Conservation (phyloP, 768 basidiomycete genomes). For the Inosperma sp. region DNA sequence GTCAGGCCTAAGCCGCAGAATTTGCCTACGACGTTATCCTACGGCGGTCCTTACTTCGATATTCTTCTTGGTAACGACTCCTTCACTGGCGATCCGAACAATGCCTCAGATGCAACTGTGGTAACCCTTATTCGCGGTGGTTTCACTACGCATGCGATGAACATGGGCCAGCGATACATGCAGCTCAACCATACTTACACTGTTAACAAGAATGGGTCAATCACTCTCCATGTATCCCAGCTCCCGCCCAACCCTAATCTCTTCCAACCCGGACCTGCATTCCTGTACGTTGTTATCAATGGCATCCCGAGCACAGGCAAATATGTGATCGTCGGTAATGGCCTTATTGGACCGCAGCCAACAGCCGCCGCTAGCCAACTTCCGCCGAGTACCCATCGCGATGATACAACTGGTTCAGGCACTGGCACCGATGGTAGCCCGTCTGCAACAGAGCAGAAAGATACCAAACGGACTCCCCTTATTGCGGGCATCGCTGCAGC, state of each 20-base stretch:
- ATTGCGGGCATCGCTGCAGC: no score
- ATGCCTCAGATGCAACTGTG: conserved; percentile 66
- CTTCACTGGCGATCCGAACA: conserved; percentile 64
- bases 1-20: conserved; percentile 66
- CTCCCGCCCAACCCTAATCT: conserved; percentile 79
- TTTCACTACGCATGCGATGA: no score
- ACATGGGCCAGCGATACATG: no score
- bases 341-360: conserved; percentile 67
- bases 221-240: conserved; percentile 76
- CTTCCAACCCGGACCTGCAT: conserved; percentile 83
- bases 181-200: conserved; percentile 85
- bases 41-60: conserved; percentile 65
- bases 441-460: no score
- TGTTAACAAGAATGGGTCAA: conserved; percentile 70
- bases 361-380: conserved; percentile 39
- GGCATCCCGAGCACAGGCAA: conserved; percentile 81
- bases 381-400: no score
- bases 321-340: conserved; percentile 73
- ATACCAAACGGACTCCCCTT: no score
- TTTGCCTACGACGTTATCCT: conserved; percentile 85
- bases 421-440: no score
- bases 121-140: conserved; percentile 78
- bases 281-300: conserved; percentile 76
- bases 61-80: conserved; percentile 61
- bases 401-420: conserved; percentile 23